A percentile compares a stretch with the other conserved stretches of the same genome.
Evolutionary conservation across 2,329 filamentous ascomycete species (phyloP).

Genomic region (Parafenestella ontariensis): DNA sequence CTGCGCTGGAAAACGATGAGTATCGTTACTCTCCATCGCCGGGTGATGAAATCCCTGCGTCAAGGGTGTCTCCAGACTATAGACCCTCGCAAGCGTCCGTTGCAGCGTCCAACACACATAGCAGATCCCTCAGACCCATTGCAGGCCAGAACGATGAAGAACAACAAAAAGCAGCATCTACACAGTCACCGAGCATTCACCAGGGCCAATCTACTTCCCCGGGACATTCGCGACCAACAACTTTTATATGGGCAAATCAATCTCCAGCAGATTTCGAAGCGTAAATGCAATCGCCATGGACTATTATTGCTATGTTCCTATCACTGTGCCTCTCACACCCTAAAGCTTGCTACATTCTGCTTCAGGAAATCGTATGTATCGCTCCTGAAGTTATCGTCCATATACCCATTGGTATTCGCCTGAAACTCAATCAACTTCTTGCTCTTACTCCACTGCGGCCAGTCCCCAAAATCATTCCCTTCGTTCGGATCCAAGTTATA

Average conservation of each 20-base stretch:
- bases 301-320: not conserved
- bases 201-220: too few species aligned
- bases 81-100: too few species aligned
- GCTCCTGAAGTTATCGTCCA: conserved; percentile 59
- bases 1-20: too few species aligned
- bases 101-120: too few species aligned
- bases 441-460: conserved; percentile 62
- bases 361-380: conserved; percentile 54
- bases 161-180: too few species aligned
- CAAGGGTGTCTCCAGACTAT: too few species aligned
- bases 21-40: too few species aligned
- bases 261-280: not conserved
- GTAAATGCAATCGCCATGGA: not conserved
- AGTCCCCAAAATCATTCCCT: conserved; percentile 53
- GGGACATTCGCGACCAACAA: too few species aligned
- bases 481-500: conserved; percentile 74
- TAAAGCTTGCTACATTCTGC: conserved; percentile 27
- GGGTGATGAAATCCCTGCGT: too few species aligned
- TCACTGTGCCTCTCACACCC: conserved; percentile 8
- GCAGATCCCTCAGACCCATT: too few species aligned
- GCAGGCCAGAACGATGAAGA: too few species aligned
- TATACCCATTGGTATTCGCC: conserved; percentile 44
- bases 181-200: too few species aligned
- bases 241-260: not conserved
- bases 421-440: conserved; percentile 62